Evolutionary conservation across 768 basidiomycete species (phyloP).

Genomic region (Tricholomella constricta): DNA sequence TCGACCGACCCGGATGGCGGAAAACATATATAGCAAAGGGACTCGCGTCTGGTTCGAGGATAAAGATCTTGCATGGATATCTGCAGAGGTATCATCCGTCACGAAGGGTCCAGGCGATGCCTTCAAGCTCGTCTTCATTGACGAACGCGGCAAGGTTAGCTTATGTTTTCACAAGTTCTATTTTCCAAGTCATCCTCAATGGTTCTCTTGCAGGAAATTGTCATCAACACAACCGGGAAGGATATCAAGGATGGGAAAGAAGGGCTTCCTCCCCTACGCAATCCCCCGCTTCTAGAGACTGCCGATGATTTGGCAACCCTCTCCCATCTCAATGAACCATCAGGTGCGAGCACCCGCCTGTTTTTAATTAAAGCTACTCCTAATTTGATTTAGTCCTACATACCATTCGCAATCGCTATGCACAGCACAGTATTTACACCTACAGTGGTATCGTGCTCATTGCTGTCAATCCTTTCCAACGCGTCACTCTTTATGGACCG

Average conservation of each 20-base stretch:
- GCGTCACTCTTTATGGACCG: conserved; percentile 94
- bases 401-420: conserved; percentile 96
- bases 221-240: conserved; percentile 75
- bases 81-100: conserved; percentile 76
- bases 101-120: conserved; percentile 67
- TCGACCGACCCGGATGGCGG: conserved; percentile 59
- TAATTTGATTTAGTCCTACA: conserved; percentile 69
- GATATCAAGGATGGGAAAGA: conserved; percentile 80
- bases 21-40: conserved; percentile 90
- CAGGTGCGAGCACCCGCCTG: conserved; percentile 54
- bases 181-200: too few relatives aligned
- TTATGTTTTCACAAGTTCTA: conserved; percentile 3
- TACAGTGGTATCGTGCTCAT: conserved; percentile 99
- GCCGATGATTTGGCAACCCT: conserved; percentile 98
- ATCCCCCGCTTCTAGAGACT: conserved; percentile 94
- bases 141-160: conserved; percentile 88
- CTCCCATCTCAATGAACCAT: conserved; percentile 97
- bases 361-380: neutral
- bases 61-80: conserved; percentile 93
- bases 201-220: conserved; percentile 59
- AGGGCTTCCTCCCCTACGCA: conserved; percentile 88
- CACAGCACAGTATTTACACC: conserved; percentile 96
- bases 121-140: conserved; percentile 83
- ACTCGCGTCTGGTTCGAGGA: conserved; percentile 93
- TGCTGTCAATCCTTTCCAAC: conserved; percentile 98